Base-by-base conservation (phyloP, 2,329 filamentous ascomycete genomes). In the Fonsecaea erecta region DNA sequence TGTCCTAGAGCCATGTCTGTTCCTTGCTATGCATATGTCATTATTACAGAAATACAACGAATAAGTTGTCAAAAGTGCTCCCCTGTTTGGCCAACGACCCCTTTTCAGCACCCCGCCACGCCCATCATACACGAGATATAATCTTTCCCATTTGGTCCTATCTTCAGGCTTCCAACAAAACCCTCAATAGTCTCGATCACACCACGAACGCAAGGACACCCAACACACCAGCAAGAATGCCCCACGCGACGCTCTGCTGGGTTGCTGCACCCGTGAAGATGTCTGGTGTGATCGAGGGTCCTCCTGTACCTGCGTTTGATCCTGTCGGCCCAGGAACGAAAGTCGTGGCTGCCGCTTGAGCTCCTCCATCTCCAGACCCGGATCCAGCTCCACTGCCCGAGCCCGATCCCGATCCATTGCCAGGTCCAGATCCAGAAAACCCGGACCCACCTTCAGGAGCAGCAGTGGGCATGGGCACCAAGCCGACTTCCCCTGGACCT, bases 251-350 rank as follows among this genome's bases (percentile, higher is more conserved):
- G 7, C 62, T 69, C 1, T 72, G 72, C 53, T 72, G 63, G 9
- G 74, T 74, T 40, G 72, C 72, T 3, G 74, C 73, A 21, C 77
- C 74, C 8, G 70, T 75, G 64, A 79, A 79, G 18, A 63, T 75
- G 7, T 75, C 77, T 0, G 75, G 73, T 5, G 77, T 75, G 1
- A 72, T 71, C 8, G 69, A 51, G 14, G 54, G 40, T 6, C 46
- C 34, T 7, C 54, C 16, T 11, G 60, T 26, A 3, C 43, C 58
- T 32, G 35, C 34, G 32, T 18, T 21, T 8, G 24, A 56, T 28
- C 26, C 24, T 26, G 52, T 52, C 21, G 58, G 46, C 14, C 24
- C 51, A 8, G 58, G 58, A 3, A 51, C 48, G 51, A 61, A 61
- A n/a, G 30, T 54, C 6, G 58, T 61, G 21, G 48, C 48, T 12